Conservation (phyloP, 257 asterid genomes). For the Paulownia fortunei region DNA sequence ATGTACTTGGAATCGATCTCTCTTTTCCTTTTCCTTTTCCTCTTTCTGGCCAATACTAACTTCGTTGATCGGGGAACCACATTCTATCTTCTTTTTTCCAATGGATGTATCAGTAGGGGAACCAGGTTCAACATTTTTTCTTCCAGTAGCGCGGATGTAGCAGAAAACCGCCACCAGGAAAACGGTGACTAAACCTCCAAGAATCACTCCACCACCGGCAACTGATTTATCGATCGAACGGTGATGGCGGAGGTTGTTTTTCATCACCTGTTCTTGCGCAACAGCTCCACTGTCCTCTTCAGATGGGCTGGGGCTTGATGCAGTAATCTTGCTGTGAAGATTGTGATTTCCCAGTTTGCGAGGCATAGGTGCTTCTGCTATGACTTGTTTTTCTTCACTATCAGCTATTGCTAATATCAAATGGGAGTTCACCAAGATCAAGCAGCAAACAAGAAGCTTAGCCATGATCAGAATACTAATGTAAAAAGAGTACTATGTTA, state of each 20-base stretch:
- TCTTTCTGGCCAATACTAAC: too few relatives aligned
- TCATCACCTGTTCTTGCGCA: conserved; percentile 25
- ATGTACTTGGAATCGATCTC: neutral
- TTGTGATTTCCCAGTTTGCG: conserved; percentile 40
- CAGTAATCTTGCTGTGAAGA: neutral
- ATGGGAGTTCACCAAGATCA: conserved; percentile 26
- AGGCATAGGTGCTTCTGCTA: neutral
- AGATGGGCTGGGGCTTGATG: conserved; percentile 29
- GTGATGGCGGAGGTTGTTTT: conserved; percentile 28
- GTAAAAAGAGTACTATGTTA: neutral
- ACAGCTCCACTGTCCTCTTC: conserved; percentile 27
- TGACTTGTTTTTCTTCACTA: neutral
- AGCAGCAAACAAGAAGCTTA: conserved; percentile 32
- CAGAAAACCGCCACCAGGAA: conserved; percentile 60
- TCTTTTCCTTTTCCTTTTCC: too few relatives aligned
- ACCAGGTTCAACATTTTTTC: conserved; percentile 37
- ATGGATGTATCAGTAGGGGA: conserved; percentile 32
- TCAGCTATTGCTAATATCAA: conserved; percentile 20
- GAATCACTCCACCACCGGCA: conserved; percentile 43
- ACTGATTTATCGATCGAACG: conserved; percentile 36
- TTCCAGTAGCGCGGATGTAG: conserved; percentile 70
- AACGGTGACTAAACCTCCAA: conserved; percentile 39
- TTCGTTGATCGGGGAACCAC: neutral
- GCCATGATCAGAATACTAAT: conserved; percentile 19
- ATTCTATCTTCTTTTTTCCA: conserved; percentile 31